These are phyloP conservation scores for Neodidymelliopsis sp. DNA, from an alignment of 2,329 filamentous ascomycete species.

Conservation along the genomic window DNA sequence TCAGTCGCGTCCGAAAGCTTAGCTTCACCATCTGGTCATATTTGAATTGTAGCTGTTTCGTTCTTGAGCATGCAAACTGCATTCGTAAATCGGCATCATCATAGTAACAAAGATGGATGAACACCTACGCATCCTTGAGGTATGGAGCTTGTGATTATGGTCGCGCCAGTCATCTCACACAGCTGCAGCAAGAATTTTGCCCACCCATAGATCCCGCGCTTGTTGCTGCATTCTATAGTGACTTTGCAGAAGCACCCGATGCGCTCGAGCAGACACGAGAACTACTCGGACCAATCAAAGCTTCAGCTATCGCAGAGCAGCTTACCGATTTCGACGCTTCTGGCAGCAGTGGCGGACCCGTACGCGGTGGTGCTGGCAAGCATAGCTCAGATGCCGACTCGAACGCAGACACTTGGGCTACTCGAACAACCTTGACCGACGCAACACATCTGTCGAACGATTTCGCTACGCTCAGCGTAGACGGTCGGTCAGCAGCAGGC, in stretches of 20 bases:
- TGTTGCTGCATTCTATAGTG: conserved; percentile 76
- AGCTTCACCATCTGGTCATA: too few species aligned
- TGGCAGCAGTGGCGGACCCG: conserved; percentile 64
- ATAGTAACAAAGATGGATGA: conserved; percentile 47
- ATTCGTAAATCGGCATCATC: conserved; percentile 32
- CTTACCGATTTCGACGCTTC: conserved; percentile 80
- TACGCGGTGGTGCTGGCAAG: conserved; percentile 27
- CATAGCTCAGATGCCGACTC: conserved; percentile 40
- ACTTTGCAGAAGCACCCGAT: conserved; percentile 70
- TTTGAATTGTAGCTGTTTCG: too few species aligned
- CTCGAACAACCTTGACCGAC: conserved; percentile 58
- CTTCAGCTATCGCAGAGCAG: conserved; percentile 71
- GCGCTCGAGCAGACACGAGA: conserved; percentile 61
- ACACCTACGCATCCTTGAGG: conserved; percentile 43
- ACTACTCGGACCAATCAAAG: conserved; percentile 71
- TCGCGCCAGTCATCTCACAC: conserved; percentile 24
- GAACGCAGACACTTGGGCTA: conserved; percentile 48
- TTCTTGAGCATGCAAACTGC: conserved; percentile 39
- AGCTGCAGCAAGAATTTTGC: conserved; percentile 70
- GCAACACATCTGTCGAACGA: conserved; percentile 58
- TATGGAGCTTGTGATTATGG: conserved; percentile 19
- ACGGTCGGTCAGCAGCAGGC: conserved; percentile 23
- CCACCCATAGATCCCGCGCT: conserved; percentile 79
- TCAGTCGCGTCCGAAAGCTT: neutral
- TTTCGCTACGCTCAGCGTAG: conserved; percentile 49